Conservation (phyloP, 2,329 filamentous ascomycete genomes). For the Capronia coronata region DNA sequence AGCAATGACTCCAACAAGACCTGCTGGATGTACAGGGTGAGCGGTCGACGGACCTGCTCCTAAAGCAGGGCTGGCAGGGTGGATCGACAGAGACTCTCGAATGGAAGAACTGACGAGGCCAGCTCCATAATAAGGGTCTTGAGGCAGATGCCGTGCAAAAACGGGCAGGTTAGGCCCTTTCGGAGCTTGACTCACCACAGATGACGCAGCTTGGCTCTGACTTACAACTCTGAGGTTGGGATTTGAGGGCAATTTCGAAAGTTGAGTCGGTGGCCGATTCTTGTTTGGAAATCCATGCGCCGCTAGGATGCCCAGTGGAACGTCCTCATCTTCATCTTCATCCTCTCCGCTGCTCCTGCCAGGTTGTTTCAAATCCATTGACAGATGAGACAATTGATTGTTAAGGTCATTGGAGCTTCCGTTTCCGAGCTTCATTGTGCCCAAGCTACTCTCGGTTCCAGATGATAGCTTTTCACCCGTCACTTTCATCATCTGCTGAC, state of each 20-base stretch:
- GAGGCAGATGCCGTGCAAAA: constrained; percentile 74
- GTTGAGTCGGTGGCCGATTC: constrained; percentile 64
- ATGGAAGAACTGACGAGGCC: constrained; percentile 65
- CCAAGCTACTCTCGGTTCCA: constrained; percentile 16
- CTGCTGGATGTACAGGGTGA: constrained; percentile 56
- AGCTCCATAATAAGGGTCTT: constrained; percentile 78
- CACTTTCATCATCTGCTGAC: constrained; percentile 95
- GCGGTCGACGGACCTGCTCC: constrained; percentile 25
- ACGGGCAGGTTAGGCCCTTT: constrained; percentile 59
- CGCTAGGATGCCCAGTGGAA: constrained; percentile 77
- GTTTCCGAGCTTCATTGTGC: constrained; percentile 5
- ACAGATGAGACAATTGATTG: constrained; percentile 35
- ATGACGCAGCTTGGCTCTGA: constrained; percentile 50
- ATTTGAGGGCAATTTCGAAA: constrained; percentile 61
- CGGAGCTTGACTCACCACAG: constrained; percentile 42
- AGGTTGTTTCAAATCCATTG: constrained; percentile 33
- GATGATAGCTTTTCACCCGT: constrained; percentile 70
- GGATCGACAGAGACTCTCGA: constrained; percentile 67
- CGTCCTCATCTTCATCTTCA: constrained; percentile 77
- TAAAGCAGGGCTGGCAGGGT: constrained; percentile 36
- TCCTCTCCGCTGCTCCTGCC: constrained; percentile 36
- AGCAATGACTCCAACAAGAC: constrained; percentile 81
- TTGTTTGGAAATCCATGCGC: constrained; percentile 83
- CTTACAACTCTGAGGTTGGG: constrained; percentile 52
- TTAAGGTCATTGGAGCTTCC: constrained; percentile 26